phyloP scores from a whole-genome alignment of 441 rosid genomes.

The Biscutella auriculata region DNA sequence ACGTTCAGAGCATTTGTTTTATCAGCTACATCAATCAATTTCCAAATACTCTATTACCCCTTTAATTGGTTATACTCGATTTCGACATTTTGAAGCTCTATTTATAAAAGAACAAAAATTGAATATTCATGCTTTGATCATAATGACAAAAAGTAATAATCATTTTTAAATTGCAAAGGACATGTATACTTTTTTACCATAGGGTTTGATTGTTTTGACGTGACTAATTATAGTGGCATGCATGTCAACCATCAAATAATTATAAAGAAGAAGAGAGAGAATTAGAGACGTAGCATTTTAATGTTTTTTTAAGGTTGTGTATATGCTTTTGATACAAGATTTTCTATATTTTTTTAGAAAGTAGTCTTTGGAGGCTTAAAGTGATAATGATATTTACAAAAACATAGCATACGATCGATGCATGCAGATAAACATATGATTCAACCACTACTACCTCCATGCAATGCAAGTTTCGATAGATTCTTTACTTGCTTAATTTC shows the following conservation, averaged over 20 bases:
- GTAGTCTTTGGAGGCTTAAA: conserved; percentile 3
- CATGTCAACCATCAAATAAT: conserved; percentile 20
- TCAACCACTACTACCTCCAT: conserved; percentile 14
- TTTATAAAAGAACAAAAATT: background rate
- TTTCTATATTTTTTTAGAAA: background rate
- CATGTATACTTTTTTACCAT: background rate
- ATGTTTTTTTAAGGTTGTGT: conserved; percentile 14
- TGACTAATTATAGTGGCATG: conserved; percentile 23
- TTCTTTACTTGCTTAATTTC: background rate
- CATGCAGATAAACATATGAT: conserved; percentile 22
- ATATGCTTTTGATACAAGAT: conserved; percentile 15
- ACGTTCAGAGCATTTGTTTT: no score
- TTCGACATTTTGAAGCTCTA: background rate
- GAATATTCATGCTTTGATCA: background rate
- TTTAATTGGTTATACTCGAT: no score
- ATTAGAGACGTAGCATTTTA: background rate
- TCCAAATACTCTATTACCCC: no score
- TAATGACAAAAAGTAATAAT: conserved; percentile 3
- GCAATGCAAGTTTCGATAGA: conserved; percentile 18
- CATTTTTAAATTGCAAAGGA: background rate
- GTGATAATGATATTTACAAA: conserved; percentile 14
- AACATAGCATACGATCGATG: conserved; percentile 17
- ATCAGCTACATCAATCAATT: no score
- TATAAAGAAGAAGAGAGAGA: conserved; percentile 10
- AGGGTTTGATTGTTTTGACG: conserved; percentile 14